These are phyloP conservation scores for Viridothelium virens DNA, from an alignment of 495 filamentous ascomycete species.

Conservation along the genomic window DNA sequence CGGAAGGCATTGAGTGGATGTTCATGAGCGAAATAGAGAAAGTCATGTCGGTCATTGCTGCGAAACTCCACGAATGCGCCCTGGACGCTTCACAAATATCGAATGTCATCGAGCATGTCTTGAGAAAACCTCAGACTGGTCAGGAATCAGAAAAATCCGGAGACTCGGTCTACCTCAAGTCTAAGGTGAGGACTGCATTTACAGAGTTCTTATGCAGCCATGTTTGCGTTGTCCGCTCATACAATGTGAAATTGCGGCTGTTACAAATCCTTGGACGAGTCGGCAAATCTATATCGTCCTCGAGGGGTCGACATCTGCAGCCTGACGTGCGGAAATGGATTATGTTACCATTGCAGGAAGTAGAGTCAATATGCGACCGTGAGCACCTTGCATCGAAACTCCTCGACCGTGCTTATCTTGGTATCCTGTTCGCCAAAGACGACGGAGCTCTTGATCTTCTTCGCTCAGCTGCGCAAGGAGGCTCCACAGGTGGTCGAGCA, in stretches of 20 bases:
- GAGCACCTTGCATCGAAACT: conserved; percentile 56
- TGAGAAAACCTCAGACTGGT: neutral
- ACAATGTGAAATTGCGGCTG: conserved; percentile 58
- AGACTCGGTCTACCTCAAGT: conserved; percentile 46
- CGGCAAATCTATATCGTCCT: conserved; percentile 56
- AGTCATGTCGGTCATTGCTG: conserved; percentile 45
- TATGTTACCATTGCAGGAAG: conserved; percentile 38
- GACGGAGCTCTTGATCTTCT: conserved; percentile 57
- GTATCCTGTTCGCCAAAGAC: conserved; percentile 58
- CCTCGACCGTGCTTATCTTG: conserved; percentile 52
- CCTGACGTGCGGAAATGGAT: conserved; percentile 63
- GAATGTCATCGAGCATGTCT: conserved; percentile 44
- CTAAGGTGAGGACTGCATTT: conserved; percentile 48
- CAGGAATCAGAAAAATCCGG: neutral
- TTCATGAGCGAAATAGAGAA: neutral
- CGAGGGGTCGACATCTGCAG: conserved; percentile 60
- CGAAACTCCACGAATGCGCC: conserved; percentile 72
- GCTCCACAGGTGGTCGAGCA: conserved; percentile 29
- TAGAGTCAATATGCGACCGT: conserved; percentile 39
- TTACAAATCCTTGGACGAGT: conserved; percentile 62
- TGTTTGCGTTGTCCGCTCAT: conserved; percentile 55
- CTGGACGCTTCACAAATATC: conserved; percentile 58
- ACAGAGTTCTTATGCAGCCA: conserved; percentile 48
- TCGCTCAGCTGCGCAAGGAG: conserved; percentile 32
- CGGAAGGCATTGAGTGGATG: conserved; percentile 46